A percentile compares a stretch with the other conserved stretches of the same genome.
Evolutionary conservation across 202 grass and related monocot species (phyloP).

Genomic region (Brachypodium distachyon): DNA sequence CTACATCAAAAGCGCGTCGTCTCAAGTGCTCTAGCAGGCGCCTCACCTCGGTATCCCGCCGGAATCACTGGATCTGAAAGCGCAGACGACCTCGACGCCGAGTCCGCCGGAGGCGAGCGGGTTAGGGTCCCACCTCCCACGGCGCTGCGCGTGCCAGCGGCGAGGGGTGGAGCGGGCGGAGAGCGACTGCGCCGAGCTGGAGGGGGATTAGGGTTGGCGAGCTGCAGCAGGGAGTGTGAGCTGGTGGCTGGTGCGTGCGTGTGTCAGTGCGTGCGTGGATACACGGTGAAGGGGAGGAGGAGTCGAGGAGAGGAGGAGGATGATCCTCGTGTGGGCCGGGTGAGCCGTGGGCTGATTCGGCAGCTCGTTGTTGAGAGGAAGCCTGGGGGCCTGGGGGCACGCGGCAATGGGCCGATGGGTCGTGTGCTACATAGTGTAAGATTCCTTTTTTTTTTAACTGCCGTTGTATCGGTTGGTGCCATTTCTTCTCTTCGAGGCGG

Average conservation of each 20-base stretch:
- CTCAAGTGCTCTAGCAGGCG: not conserved
- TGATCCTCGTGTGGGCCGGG: not conserved
- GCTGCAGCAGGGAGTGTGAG: slow-evolving; percentile 1
- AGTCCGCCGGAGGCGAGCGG: not conserved
- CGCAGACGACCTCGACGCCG: slow-evolving; percentile 1
- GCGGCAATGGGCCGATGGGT: too few species aligned
- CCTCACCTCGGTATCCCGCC: slow-evolving; percentile 3
- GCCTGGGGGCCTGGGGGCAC: too few species aligned
- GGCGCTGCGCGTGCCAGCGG: not conserved
- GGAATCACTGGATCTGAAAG: slow-evolving; percentile 5
- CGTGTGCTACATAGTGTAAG: too few species aligned
- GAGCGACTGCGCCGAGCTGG: not conserved
- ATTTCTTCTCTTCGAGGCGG: too few species aligned
- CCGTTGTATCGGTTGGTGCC: not conserved
- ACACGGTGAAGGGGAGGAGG: not conserved
- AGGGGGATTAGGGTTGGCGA: slow-evolving; percentile 13
- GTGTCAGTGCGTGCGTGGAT: not conserved
- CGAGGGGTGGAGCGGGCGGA: not conserved
- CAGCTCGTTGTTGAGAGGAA: too few species aligned
- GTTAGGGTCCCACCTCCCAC: too few species aligned
- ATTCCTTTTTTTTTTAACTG: too few species aligned
- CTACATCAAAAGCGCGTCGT: not conserved
- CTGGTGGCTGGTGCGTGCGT: not conserved
- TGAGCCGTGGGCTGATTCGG: too few species aligned
- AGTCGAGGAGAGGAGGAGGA: not conserved